Evolutionary conservation across 192 early-diverging fungal genomes (phyloP).

Genomic region (Coemansia sp.): DNA sequence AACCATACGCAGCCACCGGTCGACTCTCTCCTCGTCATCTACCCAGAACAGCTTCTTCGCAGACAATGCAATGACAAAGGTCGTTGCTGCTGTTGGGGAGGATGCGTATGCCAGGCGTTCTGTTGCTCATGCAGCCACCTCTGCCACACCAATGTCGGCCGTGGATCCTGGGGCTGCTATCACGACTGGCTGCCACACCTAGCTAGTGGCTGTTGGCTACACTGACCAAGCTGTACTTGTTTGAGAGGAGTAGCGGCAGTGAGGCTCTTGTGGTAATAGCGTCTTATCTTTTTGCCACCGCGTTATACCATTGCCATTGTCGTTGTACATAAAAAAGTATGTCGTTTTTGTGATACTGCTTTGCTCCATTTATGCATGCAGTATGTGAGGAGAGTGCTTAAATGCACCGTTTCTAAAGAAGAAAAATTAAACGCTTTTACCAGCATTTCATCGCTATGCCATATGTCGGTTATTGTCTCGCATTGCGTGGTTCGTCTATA

Average conservation of each 20-base stretch:
- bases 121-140: background rate
- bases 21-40: background rate
- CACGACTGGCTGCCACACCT: background rate
- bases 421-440: too few relatives aligned
- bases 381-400: background rate
- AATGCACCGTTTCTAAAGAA: background rate
- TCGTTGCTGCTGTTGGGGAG: background rate
- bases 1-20: constrained; percentile 31
- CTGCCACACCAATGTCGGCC: constrained; percentile 1
- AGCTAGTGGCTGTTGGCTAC: background rate
- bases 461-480: background rate
- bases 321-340: background rate
- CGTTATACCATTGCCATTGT: too few relatives aligned
- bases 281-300: too few relatives aligned
- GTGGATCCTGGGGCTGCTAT: background rate
- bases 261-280: too few relatives aligned
- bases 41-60: background rate
- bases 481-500: constrained; percentile 3
- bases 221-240: background rate
- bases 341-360: background rate
- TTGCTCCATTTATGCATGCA: background rate
- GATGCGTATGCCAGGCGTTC: constrained; percentile 2
- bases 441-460: too few relatives aligned
- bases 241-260: too few relatives aligned
- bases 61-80: background rate